Base-by-base conservation (phyloP, 148 eudicot genomes). In the Cornus florida region DNA sequence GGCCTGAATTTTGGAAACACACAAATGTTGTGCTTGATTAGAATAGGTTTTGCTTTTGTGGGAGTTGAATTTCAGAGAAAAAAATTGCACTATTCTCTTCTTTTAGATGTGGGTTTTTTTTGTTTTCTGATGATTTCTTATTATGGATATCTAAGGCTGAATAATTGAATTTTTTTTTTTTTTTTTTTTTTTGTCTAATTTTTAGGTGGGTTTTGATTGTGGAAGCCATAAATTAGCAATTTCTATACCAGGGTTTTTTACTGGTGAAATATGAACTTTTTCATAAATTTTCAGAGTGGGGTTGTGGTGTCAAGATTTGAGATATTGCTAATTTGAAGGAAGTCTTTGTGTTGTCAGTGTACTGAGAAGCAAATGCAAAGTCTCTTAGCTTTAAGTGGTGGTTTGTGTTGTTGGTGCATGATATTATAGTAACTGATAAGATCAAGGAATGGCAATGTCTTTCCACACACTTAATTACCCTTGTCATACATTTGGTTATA, bases 391-490 rank as follows among this genome's bases (percentile, higher is more conserved):
- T 17, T 13, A 62, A 62, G 66, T 41, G 35, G 6, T 20, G 17
- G 17, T 43, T 67, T 11, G 28, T 31, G 23, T 4, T 39, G 35
- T 43, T 43, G 48, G 48, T 43, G 48, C 8, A 6, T 43, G 66
- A 23, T 2, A 65, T 28, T 28, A 28, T 28, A 28, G 0, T 41
- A 5, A 71, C 75, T 22, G 62, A 50, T 24, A 74, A 66, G 28
- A 28, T 35, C 5, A 59, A 39, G 67, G 46, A 43, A 78, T 70
- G 77, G 65, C 67, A 69, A 73, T 74, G 75, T 59, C 79, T 82
- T 83, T 85, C 73, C 78, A 77, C 23, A 70, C 82, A 38, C 53
- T 84, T 75, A 86, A 80, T 70, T 75, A 77, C 71, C 71, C 75
- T 50, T 50, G 85, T 59, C 64, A 72, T 50, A 12, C 68, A 64